Evolutionary conservation across 2,329 filamentous ascomycete species (phyloP), one percentile per base, ranked within the genome.

Genomic region (Harringtonia aguacate): DNA sequence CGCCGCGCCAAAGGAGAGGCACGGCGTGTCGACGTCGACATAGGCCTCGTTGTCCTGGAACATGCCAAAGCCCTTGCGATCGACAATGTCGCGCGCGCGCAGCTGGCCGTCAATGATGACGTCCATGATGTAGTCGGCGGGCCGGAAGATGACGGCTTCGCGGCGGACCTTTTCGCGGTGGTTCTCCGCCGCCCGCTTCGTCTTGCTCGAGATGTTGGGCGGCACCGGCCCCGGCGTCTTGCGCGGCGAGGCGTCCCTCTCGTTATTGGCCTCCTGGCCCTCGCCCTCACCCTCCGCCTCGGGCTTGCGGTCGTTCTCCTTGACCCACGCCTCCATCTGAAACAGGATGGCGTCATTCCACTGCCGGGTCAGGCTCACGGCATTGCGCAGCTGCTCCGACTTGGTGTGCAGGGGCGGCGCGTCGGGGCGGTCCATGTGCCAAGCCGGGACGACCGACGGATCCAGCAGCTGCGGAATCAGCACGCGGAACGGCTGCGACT

Each of bases 361-460:
- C 13, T 61, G 58, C 9, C 54, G 54, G 1, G 72, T 72, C 34
- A 79, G 54, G 39, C 66, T 64, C 2, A 68, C 66, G 2, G 73
- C 72, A 47, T 76, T 77, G 46, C 70, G 71, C 52, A 74, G 60
- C 49, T 78, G 68, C 49, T 75, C 72, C 3, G 68, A 63, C 31
- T 63, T 62, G 14, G 60, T 66, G 50, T 73, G 70, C 12, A 70
- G 70, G 14, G 46, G 50, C 2, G 69, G 62, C 2, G 71, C 65
- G 3, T 53, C 43, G 0, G 65, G 64, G 3, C 74, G 65, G 10
- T 59, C 58, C 4, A 55, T 55, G 8, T 63, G 56, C 69, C 75
- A 79, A 2, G 70, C 74, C 0, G 75, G 75, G 0, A 70, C 60
- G 1, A 79, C 55, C 0, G 73, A 70, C 3, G 74, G 64, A 51